Base-by-base conservation (phyloP, 2,329 filamentous ascomycete genomes). In the Trichoderma atrobrunneum region DNA sequence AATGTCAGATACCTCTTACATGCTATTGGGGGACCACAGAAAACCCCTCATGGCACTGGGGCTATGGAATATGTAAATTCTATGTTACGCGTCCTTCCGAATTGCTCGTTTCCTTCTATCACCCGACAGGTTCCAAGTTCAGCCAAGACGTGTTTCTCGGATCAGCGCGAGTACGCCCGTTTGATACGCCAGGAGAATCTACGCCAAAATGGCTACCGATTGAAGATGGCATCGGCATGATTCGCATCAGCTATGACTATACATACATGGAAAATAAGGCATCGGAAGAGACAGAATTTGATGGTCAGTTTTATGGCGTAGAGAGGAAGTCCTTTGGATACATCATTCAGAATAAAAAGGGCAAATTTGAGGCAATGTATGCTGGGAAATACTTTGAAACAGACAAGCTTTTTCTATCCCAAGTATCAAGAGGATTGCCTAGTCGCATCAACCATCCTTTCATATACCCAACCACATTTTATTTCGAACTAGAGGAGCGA, bases 381-480 rank as follows among this genome's bases (percentile, higher is more conserved):
- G 14, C 28, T 21, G 28, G 5, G 1, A 32, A 32, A 34, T 0
- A 1, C 0, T 32, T 60, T 34, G 8, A n/a, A 32, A n/a, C 28
- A 12, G 56, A 60, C 11, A 8, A 12, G 11, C 28, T 0, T 32
- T 34, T 7, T 34, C 56, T 14, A 14, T 60, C 18, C 3, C 26
- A 60, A 21, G 18, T 12, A 12, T 32, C 56, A 21, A 21, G 16
- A 0, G 56, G 3, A n/a, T 34, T 60, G 10, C 56, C 56, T 21
- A 11, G 7, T 21, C 94, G 97, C 85, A 97, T 97, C 85, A 96
- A 96, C 88, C 97, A 96, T 78, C 94, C 94, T 3, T 97, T 97
- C 83, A 97, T 97, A 78, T 94, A 95, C 11, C 93, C 94, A 7
- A 87, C 97, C 76, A 97, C 48, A 21, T 21, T 14, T 48, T 26